Evolutionary conservation across 208 protist species (phyloP), one percentile per base, ranked within the genome.

Genomic region (Strigomonas culicis): DNA sequence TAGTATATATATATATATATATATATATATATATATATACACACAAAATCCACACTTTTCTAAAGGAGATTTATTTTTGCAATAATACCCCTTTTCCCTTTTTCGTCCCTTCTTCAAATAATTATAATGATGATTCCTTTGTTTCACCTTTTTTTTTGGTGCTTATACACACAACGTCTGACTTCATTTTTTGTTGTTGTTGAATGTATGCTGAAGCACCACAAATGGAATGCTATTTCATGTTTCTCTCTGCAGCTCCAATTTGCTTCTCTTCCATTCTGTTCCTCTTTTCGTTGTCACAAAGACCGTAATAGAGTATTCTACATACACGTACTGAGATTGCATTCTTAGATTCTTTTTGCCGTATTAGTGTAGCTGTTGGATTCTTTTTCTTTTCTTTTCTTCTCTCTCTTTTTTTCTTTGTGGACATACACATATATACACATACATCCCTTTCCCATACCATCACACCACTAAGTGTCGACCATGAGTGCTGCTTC

Each of bases 341-440:
- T 21, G 41, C 19, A 19, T 47, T 47, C 4, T 53, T 53, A 53
- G 31, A 25, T 3, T 55, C 22, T 2, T 58, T 1, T 52, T 2
- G 17, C n/a, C 28, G 13, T 34, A 17, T 56, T 21, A 19, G 8
- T 21, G 4, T 2, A 32, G 6, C 27, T 58, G 10, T 25, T 53
- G 13, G 4, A 24, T n/a, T 28, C 25, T 56, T 52, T 53, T 52
- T 56, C 50, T 19, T 24, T 43, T 41, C 50, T 56, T 30, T 59
- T 46, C 67, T 66, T 56, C 4, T 67, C 63, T 63, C 49, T 59
- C 4, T 72, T 63, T 61, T 65, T 15, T 58, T 22, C 17, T 63
- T 61, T 50, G 34, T 2, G 7, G 21, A 28, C 43, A 10, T 36
- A 51, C 19, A n/a, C 34, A 15, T 59, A 21, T 24, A 6, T 32